Conservation (phyloP, 2,329 filamentous ascomycete genomes). For the Fusarium beomiforme region DNA sequence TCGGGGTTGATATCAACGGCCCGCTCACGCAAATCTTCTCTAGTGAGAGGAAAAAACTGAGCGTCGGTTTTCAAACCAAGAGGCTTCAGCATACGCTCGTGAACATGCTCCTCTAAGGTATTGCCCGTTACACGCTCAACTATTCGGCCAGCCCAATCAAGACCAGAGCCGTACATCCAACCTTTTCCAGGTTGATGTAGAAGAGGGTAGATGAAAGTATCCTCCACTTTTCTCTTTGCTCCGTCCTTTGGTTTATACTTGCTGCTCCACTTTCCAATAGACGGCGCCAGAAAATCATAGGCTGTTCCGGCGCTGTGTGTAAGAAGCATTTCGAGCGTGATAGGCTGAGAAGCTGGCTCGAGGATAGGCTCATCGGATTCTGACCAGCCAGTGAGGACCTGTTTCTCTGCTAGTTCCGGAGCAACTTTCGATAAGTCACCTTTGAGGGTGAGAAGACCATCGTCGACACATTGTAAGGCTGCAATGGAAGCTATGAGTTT, state of each 20-base stretch:
- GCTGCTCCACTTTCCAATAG: constrained; percentile 48
- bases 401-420: constrained; percentile 59
- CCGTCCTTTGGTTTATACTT: constrained; percentile 40
- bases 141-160: constrained; percentile 64
- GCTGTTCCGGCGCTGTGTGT: constrained; percentile 60
- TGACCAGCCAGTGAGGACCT: constrained; percentile 59
- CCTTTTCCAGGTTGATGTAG: constrained; percentile 60
- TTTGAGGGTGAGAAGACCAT: constrained; percentile 57
- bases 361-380: constrained; percentile 53
- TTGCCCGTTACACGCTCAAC: constrained; percentile 58
- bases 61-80: constrained; percentile 52
- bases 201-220: constrained; percentile 56
- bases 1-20: constrained; percentile 52
- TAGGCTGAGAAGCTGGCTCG: constrained; percentile 46
- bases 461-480: constrained; percentile 64
- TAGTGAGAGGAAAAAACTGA: constrained; percentile 52
- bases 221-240: constrained; percentile 49
- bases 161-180: constrained; percentile 61
- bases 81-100: constrained; percentile 55
- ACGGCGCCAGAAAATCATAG: constrained; percentile 56
- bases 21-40: constrained; percentile 48
- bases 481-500: constrained; percentile 63
- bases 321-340: constrained; percentile 63
- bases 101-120: constrained; percentile 56
- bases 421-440: constrained; percentile 56